Evolutionary conservation across 169 alveolate genomes (phyloP), one percentile per base, ranked within the genome.

Genomic region (Babesia ovis): DNA sequence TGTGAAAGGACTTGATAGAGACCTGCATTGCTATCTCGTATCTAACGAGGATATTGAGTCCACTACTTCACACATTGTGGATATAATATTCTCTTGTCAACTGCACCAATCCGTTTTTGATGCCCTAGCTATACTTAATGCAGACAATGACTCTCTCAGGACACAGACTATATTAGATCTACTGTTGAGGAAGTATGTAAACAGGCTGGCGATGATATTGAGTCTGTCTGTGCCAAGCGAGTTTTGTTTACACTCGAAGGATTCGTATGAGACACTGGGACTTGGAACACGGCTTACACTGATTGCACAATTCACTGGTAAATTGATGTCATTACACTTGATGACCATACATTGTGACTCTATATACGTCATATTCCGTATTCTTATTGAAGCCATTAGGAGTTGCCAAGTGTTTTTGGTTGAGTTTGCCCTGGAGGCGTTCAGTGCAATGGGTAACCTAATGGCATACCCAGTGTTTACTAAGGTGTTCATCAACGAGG

Each of bases 381-480:
- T 71, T 1, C 34, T 79, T 14, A 56, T 79, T 16, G 87, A 79
- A 74, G 77, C 75, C 32, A 25, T 79, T 50, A 56, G 62, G 71
- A 16, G 60, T 23, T 55, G 62, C 42, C 31, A 69, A 31, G 54
- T 68, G 43, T 54, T 79, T 25, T 41, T 79, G 29, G 23, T 79
- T 29, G 87, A 79, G 57, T 79, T 79, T 46, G 81, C 87, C 31
- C 18, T 79, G 55, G 70, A 59, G 77, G 68, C 87, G 39, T 58
- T 79, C 51, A 34, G 68, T 43, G 45, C 68, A 34, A 69, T 69
- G 48, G 74, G 74, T 67, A 79, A 79, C 62, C 53, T 79, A 61
- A 39, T 62, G 68, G 25, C 32, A 54, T 79, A 46, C 83, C 87
- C 87, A 12, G 68, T 42, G 54, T 79, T 79, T 35, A 32, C 83